Percentiles rank a stretch among this genome's conserved stretches.
phyloP scores from a whole-genome alignment of 1,139 yeast genomes.

The Saccharomycopsis phalli region DNA sequence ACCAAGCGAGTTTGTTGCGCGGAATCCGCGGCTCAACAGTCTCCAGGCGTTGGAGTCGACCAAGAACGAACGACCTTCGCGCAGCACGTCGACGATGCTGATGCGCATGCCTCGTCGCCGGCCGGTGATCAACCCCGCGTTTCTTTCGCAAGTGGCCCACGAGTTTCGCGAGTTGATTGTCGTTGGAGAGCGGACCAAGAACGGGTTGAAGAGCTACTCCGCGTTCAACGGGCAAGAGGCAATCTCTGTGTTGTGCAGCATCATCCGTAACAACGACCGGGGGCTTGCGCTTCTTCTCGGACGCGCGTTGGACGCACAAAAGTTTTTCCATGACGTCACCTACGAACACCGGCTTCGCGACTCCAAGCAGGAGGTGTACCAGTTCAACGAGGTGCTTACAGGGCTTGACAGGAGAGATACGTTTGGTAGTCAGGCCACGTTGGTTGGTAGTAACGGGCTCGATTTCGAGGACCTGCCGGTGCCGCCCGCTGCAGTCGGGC shows the following conservation, averaged over 20 bases:
- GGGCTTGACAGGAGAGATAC: conserved; percentile 20
- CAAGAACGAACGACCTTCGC: no score
- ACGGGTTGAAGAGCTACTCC: conserved; percentile 91
- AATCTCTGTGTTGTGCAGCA: conserved; percentile 76
- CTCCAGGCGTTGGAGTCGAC: no score
- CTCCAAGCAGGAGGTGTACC: conserved; percentile 80
- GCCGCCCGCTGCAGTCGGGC: conserved; percentile 7
- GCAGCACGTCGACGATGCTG: conserved; percentile 7
- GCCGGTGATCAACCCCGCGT: conserved; percentile 80
- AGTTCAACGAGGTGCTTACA: conserved; percentile 51
- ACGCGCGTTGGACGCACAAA: conserved; percentile 89
- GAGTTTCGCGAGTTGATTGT: conserved; percentile 65
- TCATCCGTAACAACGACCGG: conserved; percentile 84
- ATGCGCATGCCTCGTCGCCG: conserved; percentile 23
- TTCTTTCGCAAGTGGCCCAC: conserved; percentile 76
- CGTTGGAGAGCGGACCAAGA: conserved; percentile 75
- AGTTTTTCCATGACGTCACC: conserved; percentile 90
- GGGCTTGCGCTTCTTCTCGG: conserved; percentile 84
- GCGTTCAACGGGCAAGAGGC: conserved; percentile 94
- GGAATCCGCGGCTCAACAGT: no score
- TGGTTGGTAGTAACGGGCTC: conserved; percentile 18
- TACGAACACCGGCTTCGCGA: conserved; percentile 90
- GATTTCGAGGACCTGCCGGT: conserved; percentile 5
- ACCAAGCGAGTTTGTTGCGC: no score
- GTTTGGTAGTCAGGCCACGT: conserved; percentile 14